phyloP scores from a whole-genome alignment of 371 early-diverging fungal species.

The Syncephalastrum sp. region DNA sequence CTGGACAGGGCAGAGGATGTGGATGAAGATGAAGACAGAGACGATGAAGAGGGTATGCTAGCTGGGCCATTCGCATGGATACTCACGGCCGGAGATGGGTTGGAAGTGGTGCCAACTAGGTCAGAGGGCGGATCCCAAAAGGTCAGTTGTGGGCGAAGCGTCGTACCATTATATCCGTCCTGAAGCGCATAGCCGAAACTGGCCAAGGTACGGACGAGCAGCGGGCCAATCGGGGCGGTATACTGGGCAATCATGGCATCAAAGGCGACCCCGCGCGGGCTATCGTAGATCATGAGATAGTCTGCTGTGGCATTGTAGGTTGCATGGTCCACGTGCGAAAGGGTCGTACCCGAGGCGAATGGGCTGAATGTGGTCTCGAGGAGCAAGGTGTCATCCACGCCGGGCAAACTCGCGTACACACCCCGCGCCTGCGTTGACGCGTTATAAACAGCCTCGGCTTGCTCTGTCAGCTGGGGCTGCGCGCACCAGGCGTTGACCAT shows the following conservation, averaged over 20 bases:
- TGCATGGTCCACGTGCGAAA: slow-evolving; percentile 38
- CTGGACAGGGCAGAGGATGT: not conserved
- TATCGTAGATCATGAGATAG: slow-evolving; percentile 44
- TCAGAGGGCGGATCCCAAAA: slow-evolving; percentile 30
- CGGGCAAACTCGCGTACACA: slow-evolving; percentile 6
- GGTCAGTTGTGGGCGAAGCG: slow-evolving; percentile 16
- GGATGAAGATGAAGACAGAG: not conserved
- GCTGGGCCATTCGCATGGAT: slow-evolving; percentile 27
- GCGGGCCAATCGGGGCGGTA: slow-evolving; percentile 49
- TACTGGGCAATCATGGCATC: slow-evolving; percentile 3
- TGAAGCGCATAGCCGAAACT: slow-evolving; percentile 40
- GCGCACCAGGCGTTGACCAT: slow-evolving; percentile 38
- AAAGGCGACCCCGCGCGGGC: slow-evolving; percentile 19
- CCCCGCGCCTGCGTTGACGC: slow-evolving; percentile 10
- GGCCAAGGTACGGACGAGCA: slow-evolving; percentile 28
- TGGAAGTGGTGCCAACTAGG: slow-evolving; percentile 26
- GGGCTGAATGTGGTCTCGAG: slow-evolving; percentile 41
- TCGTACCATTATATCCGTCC: slow-evolving; percentile 6
- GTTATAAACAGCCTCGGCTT: slow-evolving; percentile 20
- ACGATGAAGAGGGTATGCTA: slow-evolving; percentile 11
- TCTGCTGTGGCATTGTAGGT: slow-evolving; percentile 26
- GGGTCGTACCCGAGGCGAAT: slow-evolving; percentile 35
- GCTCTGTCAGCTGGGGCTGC: slow-evolving; percentile 5
- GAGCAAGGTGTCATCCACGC: slow-evolving; percentile 9
- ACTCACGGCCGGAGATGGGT: slow-evolving; percentile 29